These are phyloP conservation scores for Dioszegia aurantiaca DNA, from an alignment of 768 basidiomycete genomes.

Conservation along the genomic window DNA sequence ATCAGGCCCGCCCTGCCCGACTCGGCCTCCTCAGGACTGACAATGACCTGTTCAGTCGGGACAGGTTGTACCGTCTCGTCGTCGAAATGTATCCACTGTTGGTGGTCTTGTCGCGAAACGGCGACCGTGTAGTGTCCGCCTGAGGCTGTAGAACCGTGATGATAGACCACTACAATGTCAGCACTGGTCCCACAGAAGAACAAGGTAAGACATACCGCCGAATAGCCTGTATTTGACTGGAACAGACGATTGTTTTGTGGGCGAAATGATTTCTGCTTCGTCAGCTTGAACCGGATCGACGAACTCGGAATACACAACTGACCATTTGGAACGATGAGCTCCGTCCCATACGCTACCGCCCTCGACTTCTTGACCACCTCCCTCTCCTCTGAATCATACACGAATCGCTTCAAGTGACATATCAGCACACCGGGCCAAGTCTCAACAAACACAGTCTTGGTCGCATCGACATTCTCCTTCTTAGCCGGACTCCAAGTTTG, in stretches of 20 bases:
- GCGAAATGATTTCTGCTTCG: constrained; percentile 62
- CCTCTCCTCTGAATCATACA: constrained; percentile 70
- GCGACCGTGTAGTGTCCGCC: constrained; percentile 96
- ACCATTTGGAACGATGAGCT: constrained; percentile 74
- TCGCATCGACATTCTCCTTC: constrained; percentile 67
- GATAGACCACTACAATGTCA: constrained; percentile 68
- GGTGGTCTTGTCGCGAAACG: constrained; percentile 66
- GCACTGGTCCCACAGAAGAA: constrained; percentile 6
- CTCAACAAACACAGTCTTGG: constrained; percentile 72
- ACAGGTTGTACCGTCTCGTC: constrained; percentile 83
- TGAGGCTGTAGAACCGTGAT: constrained; percentile 83
- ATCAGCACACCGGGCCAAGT: constrained; percentile 77
- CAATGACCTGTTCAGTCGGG: constrained; percentile 53
- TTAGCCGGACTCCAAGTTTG: constrained; percentile 65
- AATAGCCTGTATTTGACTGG: constrained; percentile 73
- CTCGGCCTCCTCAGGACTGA: constrained; percentile 68
- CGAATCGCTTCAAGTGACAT: constrained; percentile 85
- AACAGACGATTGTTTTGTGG: constrained; percentile 55
- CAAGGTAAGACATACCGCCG: constrained; percentile 60
- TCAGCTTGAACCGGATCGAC: neutral
- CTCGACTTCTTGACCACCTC: constrained; percentile 85
- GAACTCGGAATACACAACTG: constrained; percentile 30
- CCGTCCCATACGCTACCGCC: constrained; percentile 70
- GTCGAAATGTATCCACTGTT: constrained; percentile 88
- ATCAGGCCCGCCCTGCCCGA: constrained; percentile 41